Conservation (phyloP, 352 stramenopile species). For the Globisporangium takayamanum region DNA sequence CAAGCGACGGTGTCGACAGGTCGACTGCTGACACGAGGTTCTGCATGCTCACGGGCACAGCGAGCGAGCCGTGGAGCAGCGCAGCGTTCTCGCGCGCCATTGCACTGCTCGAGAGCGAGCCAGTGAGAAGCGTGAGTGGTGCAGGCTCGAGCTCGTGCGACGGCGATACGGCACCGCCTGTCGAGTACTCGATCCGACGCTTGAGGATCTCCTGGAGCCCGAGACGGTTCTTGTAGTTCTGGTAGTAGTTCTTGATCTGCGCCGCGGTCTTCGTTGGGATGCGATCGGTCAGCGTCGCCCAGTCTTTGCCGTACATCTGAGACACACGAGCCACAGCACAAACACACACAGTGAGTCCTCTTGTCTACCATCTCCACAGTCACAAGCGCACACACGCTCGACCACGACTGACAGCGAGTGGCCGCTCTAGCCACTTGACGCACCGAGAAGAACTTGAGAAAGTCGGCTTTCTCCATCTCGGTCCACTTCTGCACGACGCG, state of each 20-base stretch:
- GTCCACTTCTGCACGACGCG: constrained; percentile 90
- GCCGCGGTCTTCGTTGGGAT: constrained; percentile 87
- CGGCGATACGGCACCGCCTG: background rate
- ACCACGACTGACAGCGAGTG: background rate
- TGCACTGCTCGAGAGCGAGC: background rate
- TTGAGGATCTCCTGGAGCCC: constrained; percentile 86
- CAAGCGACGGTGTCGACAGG: constrained; percentile 16
- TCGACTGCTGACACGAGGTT: constrained; percentile 5
- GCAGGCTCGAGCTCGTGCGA: constrained; percentile 15
- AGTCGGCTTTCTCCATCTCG: constrained; percentile 81
- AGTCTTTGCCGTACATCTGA: constrained; percentile 85
- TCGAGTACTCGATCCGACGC: constrained; percentile 50
- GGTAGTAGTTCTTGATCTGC: constrained; percentile 92
- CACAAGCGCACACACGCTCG: background rate
- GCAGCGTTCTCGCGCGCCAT: constrained; percentile 1
- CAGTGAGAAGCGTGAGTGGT: constrained; percentile 1
- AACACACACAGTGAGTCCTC: constrained; percentile 3
- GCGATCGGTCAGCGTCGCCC: constrained; percentile 76
- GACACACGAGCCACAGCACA: constrained; percentile 16
- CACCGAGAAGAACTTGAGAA: constrained; percentile 86
- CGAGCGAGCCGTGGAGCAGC: background rate
- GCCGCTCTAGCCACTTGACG: background rate
- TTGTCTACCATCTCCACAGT: background rate
- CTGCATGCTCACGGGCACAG: constrained; percentile 10
- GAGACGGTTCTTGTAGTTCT: constrained; percentile 91